Percentiles rank a stretch among this genome's conserved stretches.
These are phyloP conservation scores for Bolboschoenoplectus hybrid DNA, from an alignment of 202 grass and related monocot genomes.

Conservation along the genomic window DNA sequence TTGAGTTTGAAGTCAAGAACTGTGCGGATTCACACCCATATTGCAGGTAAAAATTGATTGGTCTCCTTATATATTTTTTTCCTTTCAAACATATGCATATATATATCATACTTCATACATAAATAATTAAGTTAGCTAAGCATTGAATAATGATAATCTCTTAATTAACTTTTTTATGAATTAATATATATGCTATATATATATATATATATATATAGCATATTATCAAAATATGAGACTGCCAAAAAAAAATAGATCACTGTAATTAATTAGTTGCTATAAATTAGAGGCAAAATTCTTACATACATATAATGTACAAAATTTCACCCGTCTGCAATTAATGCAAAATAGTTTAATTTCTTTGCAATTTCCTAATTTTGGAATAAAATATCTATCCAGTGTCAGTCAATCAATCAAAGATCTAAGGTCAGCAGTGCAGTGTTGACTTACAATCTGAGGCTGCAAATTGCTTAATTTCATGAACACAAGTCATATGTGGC, in stretches of 20 bases:
- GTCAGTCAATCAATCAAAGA: background rate
- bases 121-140: no score
- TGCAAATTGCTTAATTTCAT: background rate
- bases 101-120: no score
- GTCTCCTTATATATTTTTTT: no score
- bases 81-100: no score
- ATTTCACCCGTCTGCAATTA: background rate
- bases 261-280: background rate
- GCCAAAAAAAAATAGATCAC: background rate
- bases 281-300: background rate
- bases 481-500: background rate
- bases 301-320: background rate
- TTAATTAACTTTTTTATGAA: no score
- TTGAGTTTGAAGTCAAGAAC: background rate
- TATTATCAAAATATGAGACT: background rate
- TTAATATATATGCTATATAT: no score
- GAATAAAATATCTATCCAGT: background rate
- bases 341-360: background rate
- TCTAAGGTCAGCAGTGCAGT: background rate
- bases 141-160: no score
- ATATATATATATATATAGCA: no score
- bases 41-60: background rate
- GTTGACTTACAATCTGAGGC: slow-evolving; percentile 1
- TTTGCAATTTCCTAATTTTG: background rate
- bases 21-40: background rate